Evolutionary conservation across 2,329 filamentous ascomycete species (phyloP), one percentile per base, ranked within the genome.

Genomic region (Cladosporium sp.): DNA sequence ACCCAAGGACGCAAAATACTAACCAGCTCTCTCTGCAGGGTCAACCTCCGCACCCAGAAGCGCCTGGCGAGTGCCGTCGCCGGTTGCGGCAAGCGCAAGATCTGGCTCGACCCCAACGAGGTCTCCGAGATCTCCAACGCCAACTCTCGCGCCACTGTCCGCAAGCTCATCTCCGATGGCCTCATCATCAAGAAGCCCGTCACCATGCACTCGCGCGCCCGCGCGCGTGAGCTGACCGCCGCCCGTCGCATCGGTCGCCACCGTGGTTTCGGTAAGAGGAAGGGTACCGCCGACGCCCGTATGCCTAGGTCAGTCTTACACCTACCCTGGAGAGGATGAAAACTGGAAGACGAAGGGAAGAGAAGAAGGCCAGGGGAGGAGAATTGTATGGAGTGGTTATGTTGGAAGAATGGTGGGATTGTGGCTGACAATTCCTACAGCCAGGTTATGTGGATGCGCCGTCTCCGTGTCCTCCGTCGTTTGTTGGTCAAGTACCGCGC

Each of bases 121-220:
- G 89, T 93, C 86, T 95, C 86, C 88, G 95, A 99, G 87, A 99
- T 99, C 87, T 93, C 92, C 87, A 98, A 97, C 85, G 95, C 95
- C 90, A 99, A 99, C 92, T 98, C 94, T 80, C 94, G 95, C 81
- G 94, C 98, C 88, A 97, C 94, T 78, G 91, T 99, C 90, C 94
- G 96, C 88, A 99, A 99, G 89, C 92, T 99, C 84, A 90, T 98
- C 82, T 87, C 91, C 85, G 96, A 99, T 96, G 96, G 95, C 86
- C 92, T 99, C 83, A 99, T 99, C 87, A 99, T 99, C 89, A 92
- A 92, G 88, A 99, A 99, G 90, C 96, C 96, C 81, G 93, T 97
- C 80, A 97, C 94, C 81, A 97, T 97, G 92, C 95, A 99, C 92
- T 98, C 95, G 77, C 92, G 96, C 85, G 89, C 92, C 79, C 92